Percentiles rank a stretch among this genome's conserved stretches.
Evolutionary conservation across 768 basidiomycete genomes (phyloP).

Genomic region (Pleurotus platypus): DNA sequence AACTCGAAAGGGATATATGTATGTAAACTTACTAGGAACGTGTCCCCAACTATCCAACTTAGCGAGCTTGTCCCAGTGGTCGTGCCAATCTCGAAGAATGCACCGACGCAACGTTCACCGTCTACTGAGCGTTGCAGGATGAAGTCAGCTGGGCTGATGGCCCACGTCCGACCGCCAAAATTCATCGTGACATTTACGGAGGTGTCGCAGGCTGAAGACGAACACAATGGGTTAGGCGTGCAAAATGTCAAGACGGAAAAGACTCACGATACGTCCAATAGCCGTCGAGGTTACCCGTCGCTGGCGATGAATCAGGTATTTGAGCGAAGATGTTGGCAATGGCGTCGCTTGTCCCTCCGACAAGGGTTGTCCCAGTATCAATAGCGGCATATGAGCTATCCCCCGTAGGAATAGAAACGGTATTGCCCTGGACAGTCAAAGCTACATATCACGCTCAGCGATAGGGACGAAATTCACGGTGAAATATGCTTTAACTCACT

Average conservation of each 20-base stretch:
- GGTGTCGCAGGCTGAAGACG: conserved; percentile 62
- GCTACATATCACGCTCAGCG: conserved; percentile 27
- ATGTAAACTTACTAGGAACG: conserved; percentile 57
- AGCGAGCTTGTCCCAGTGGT: conserved; percentile 43
- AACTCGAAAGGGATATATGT: no score
- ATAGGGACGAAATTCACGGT: neutral
- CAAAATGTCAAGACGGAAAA: neutral
- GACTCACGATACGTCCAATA: conserved; percentile 79
- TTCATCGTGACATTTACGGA: conserved; percentile 60
- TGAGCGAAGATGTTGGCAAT: conserved; percentile 67
- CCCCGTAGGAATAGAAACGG: conserved; percentile 43
- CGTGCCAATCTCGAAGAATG: conserved; percentile 71
- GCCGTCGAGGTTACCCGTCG: conserved; percentile 66
- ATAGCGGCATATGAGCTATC: conserved; percentile 69
- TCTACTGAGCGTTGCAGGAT: conserved; percentile 52
- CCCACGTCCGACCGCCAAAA: conserved; percentile 78
- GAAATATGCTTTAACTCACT: conserved; percentile 28
- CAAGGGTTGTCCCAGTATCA: conserved; percentile 94
- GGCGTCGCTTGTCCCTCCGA: conserved; percentile 71
- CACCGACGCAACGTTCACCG: conserved; percentile 66
- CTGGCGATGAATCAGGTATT: conserved; percentile 65
- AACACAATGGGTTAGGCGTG: neutral
- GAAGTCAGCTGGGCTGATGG: conserved; percentile 79
- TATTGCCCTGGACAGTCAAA: conserved; percentile 56
- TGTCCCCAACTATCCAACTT: conserved; percentile 88